Conservation (phyloP, 176 grass and related monocot genomes). For the Melocanna baccifera region DNA sequence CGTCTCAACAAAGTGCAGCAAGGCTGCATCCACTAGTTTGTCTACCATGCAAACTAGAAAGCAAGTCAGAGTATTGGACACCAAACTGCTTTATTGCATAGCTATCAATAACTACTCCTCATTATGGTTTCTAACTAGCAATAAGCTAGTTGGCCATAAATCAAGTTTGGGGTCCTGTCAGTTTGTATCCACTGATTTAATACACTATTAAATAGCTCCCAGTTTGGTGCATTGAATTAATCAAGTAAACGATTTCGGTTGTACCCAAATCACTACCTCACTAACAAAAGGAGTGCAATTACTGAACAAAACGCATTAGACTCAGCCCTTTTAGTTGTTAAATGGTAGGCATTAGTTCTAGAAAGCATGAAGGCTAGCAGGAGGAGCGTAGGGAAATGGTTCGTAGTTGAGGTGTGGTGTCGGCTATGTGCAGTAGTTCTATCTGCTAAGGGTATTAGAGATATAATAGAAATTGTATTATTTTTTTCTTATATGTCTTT, state of each 20-base stretch:
- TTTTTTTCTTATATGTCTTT: no score
- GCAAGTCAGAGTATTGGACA: constrained; percentile 22
- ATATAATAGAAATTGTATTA: no score
- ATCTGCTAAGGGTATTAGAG: no score
- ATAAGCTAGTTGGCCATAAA: constrained; percentile 24
- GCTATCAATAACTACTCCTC: not conserved
- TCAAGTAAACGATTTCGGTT: constrained; percentile 26
- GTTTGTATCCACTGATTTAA: constrained; percentile 8
- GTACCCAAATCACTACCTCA: constrained; percentile 31
- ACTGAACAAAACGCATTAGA: constrained; percentile 27
- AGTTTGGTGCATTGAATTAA: constrained; percentile 20
- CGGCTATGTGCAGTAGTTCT: constrained; percentile 51
- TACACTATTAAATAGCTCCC: constrained; percentile 17
- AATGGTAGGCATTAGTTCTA: constrained; percentile 47
- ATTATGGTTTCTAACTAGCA: constrained; percentile 21
- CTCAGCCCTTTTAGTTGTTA: constrained; percentile 35
- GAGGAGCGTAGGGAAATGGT: constrained; percentile 53
- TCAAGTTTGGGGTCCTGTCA: constrained; percentile 18
- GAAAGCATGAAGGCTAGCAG: constrained; percentile 48
- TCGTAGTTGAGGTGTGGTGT: constrained; percentile 43
- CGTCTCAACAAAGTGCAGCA: not conserved
- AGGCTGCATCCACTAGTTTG: constrained; percentile 4
- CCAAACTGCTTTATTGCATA: constrained; percentile 37
- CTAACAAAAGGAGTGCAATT: constrained; percentile 17
- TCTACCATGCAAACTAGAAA: constrained; percentile 24